Base-by-base conservation (phyloP, 768 basidiomycete species). In the Hortiboletus flavorubellus region DNA sequence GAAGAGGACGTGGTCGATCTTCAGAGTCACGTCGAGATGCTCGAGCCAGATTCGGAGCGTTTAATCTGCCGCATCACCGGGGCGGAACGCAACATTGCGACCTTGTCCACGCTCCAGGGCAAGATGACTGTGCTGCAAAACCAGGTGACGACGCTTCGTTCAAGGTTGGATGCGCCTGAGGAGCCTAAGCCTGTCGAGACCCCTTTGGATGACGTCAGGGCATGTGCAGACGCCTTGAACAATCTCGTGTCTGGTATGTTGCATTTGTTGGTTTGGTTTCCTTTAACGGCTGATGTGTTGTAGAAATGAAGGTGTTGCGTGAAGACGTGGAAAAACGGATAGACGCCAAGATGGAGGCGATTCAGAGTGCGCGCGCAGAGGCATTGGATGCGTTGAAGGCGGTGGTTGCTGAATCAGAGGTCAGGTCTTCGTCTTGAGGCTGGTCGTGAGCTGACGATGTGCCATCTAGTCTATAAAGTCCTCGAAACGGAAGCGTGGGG, bases 401-500 rank as follows among this genome's bases (percentile, higher is more conserved):
- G 30, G 64, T 72, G 10, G 69, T 74, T 35, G 64, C 71, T 37
- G 65, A 73, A 46, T 67, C 68, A 4, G 70, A 73, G 53, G 72
- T 68, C 2, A 14, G 59, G 53, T n/a, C 53, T 58, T 44, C 37
- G 64, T 54, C 53, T 50, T 55, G 54, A 56, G 44, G 39, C 37
- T 56, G 39, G 9, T 34, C 46, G 46, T 48, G 39, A 43, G 21
- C 59, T 64, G 63, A 67, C 67, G 72, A 59, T 54, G 30, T 54
- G 8, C 53, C 58, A 52, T 47, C 8, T 18, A 68, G 66, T 60
- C 56, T 63, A 21, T 71, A 57, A 69, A 68, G 56, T 77, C 79
- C 49, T 72, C 78, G 70, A 89, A 89, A 73, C 82, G 87, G 56
- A 89, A 87, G 71, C 85, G 85, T 46, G 60, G 54, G 39, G 77